phyloP scores from a whole-genome alignment of 441 rosid species.

The Populus hybrid region DNA sequence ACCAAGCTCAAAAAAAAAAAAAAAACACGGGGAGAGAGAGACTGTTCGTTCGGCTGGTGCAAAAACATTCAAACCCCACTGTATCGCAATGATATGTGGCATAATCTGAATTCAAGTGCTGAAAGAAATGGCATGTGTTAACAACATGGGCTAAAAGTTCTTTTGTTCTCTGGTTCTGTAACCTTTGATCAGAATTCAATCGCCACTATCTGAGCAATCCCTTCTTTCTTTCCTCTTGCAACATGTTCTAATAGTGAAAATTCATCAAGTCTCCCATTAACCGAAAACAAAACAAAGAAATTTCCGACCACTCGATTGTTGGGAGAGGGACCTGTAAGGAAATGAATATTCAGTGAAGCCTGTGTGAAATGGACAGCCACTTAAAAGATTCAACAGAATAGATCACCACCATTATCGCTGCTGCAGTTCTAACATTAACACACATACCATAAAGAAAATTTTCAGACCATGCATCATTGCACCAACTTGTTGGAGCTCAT shows the following conservation, averaged over 20 bases:
- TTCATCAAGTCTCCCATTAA: background rate
- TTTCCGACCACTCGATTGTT: no score
- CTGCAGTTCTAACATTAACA: background rate
- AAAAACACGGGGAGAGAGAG: no score
- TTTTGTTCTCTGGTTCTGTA: no score
- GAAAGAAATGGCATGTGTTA: no score
- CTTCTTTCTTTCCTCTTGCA: background rate
- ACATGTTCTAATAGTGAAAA: background rate
- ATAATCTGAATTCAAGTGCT: no score
- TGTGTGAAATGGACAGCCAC: constrained; percentile 13
- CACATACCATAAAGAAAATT: background rate
- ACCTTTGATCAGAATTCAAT: no score
- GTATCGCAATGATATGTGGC: no score
- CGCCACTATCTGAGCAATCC: background rate
- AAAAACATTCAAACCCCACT: no score
- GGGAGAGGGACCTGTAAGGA: background rate
- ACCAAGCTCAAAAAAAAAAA: no score
- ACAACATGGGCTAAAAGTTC: no score
- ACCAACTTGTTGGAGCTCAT: background rate
- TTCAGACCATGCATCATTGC: constrained; percentile 6
- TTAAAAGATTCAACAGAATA: background rate
- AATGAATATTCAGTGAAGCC: background rate
- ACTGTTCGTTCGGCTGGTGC: no score
- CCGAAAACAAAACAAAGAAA: background rate
- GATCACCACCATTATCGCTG: constrained; percentile 4